Conservation (phyloP, 805 yeast species). For the Candida ulmi region DNA sequence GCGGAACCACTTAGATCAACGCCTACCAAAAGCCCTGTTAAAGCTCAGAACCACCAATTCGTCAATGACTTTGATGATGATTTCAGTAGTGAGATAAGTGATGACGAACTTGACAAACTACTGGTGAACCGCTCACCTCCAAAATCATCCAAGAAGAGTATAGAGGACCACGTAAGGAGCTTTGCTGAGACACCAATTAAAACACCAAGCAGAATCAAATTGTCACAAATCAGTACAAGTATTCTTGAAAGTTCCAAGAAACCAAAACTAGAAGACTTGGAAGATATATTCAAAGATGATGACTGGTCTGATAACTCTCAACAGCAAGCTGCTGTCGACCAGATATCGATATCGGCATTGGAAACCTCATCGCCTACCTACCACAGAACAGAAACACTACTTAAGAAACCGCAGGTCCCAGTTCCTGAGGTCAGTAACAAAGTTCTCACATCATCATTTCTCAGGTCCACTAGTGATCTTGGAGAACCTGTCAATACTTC, state of each 20-base stretch:
- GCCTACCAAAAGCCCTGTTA: background rate
- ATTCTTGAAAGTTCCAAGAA: background rate
- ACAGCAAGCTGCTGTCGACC: background rate
- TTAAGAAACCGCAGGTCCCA: slow-evolving; percentile 1
- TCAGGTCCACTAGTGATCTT: background rate
- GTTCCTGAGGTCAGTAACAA: background rate
- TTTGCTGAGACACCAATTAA: background rate
- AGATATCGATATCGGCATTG: slow-evolving; percentile 11
- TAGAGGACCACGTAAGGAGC: background rate
- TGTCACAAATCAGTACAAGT: background rate
- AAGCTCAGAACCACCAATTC: slow-evolving; percentile 10
- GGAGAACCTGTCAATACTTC: slow-evolving; percentile 3
- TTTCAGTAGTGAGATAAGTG: background rate
- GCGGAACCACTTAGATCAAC: background rate
- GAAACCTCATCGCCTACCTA: slow-evolving; percentile 25
- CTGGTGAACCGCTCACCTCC: background rate
- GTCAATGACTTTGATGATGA: slow-evolving; percentile 14
- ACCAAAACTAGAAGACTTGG: slow-evolving; percentile 2
- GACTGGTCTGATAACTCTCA: slow-evolving; percentile 2
- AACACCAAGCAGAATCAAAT: background rate
- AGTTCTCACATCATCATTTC: background rate
- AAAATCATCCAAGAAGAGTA: background rate
- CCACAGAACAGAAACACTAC: slow-evolving; percentile 21
- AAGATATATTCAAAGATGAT: slow-evolving; percentile 9
- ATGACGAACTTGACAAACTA: background rate